Evolutionary conservation across 495 filamentous ascomycete genomes (phyloP), one percentile per base, ranked within the genome.

Genomic region (Parachaetomium inaequale): DNA sequence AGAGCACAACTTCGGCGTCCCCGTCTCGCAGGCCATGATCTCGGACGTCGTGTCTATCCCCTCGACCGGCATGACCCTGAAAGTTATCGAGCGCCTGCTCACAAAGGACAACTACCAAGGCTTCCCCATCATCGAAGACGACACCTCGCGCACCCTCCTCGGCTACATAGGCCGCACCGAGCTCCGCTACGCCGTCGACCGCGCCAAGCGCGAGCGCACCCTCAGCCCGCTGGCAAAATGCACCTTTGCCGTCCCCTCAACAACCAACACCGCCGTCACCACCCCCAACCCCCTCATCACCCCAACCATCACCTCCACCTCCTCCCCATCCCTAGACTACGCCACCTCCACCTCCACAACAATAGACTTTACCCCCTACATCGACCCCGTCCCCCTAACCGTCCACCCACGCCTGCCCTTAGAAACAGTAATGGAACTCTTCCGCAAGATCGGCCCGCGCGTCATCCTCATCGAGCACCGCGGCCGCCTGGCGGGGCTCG

Each of bases 371-470:
- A 87, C 85, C 66, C 86, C 87, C 32, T 97, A 93, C 70, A 88
- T 96, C 42, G 92, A 98, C 72, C 83, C 91, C 49, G 96, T 93
- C 0, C 94, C 95, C 5, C 81, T 98, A 6, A 88, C 92, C 2
- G 92, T 92, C 7, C 95, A 98, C 70, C 94, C 94, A 0, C 87
- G 91, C 2, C 85, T 97, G 7, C 90, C 93, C 0, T 84, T 98
- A 0, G 94, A 98, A 74, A 98, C 94, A 0, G 94, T 96, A 47
- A 97, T 98, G 92, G 94, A 98, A 72, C 85, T 98, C 47, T 98
- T 98, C 81, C 93, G 94, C 71, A 98, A 98, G 79, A 93, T 98
- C 75, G 94, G 95, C 0, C 94, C 94, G 3, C 86, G 95, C 2
- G 92, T 96, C 14, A 91, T 98, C 55, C 81, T 98, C 17, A 90